phyloP scores from a whole-genome alignment of 2,329 filamentous ascomycete species.

The Aspergillus nomiae region DNA sequence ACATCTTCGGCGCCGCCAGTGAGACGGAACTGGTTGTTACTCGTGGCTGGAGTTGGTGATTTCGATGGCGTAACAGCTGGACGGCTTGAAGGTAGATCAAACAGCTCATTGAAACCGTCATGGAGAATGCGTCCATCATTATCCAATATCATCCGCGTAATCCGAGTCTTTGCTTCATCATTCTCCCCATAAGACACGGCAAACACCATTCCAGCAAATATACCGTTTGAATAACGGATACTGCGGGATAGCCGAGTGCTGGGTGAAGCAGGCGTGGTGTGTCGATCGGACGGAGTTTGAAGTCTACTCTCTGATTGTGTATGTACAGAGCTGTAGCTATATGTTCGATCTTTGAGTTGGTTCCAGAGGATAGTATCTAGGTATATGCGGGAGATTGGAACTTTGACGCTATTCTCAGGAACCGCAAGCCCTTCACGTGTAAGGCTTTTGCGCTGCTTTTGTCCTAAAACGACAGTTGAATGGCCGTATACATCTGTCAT shows the following conservation, averaged over 20 bases:
- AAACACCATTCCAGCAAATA: constrained; percentile 85
- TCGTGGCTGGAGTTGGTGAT: constrained; percentile 19
- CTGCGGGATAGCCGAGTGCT: constrained; percentile 51
- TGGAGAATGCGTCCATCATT: constrained; percentile 73
- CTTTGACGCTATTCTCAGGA: constrained; percentile 37
- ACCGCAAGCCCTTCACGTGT: constrained; percentile 33
- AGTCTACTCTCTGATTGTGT: constrained; percentile 23
- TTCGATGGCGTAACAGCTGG: constrained; percentile 30
- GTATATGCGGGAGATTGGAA: constrained; percentile 49
- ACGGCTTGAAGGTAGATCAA: constrained; percentile 53
- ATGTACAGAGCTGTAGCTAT: constrained; percentile 29
- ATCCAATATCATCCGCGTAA: constrained; percentile 65
- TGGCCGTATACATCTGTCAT: constrained; percentile 49
- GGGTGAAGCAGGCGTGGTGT: constrained; percentile 50
- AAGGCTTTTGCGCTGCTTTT: constrained; percentile 47
- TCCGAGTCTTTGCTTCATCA: constrained; percentile 55
- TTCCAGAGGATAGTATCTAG: constrained; percentile 51
- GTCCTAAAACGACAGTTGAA: constrained; percentile 42
- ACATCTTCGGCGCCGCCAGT: constrained; percentile 55
- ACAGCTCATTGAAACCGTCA: constrained; percentile 79
- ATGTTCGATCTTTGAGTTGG: constrained; percentile 45
- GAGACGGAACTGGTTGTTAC: constrained; percentile 52
- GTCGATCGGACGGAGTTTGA: constrained; percentile 41
- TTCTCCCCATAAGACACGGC: constrained; percentile 73
- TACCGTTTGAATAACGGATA: constrained; percentile 32